These are phyloP conservation scores for Colletotrichum somersetense DNA, from an alignment of 2,329 filamentous ascomycete species.

Conservation along the genomic window DNA sequence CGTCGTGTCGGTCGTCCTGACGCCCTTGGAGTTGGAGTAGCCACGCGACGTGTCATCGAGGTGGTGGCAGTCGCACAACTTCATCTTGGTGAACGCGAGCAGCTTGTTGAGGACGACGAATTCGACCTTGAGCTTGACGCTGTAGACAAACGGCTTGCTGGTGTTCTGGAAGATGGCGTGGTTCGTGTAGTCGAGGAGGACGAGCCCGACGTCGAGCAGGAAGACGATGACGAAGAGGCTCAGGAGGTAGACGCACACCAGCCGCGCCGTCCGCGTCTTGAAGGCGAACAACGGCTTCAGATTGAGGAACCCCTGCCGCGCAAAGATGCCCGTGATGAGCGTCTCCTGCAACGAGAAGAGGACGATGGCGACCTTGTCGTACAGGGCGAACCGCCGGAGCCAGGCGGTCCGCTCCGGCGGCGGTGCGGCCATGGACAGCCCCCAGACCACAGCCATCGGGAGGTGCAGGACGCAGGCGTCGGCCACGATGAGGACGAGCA, in stretches of 20 bases:
- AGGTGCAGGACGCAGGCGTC: slow-evolving; percentile 62
- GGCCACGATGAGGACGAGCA: slow-evolving; percentile 65
- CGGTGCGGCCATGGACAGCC: slow-evolving; percentile 51
- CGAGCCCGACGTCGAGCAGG: slow-evolving; percentile 54
- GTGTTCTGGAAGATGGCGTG: slow-evolving; percentile 47
- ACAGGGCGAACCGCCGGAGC: slow-evolving; percentile 54
- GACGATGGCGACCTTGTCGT: slow-evolving; percentile 69
- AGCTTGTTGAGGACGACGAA: slow-evolving; percentile 60
- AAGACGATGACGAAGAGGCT: slow-evolving; percentile 56
- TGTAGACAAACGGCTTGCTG: slow-evolving; percentile 41
- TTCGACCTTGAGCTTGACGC: slow-evolving; percentile 55
- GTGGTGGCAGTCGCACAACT: slow-evolving; percentile 32
- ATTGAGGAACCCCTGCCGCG: slow-evolving; percentile 59
- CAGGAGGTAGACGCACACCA: slow-evolving; percentile 55
- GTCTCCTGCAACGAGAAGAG: slow-evolving; percentile 68
- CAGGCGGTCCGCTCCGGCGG: slow-evolving; percentile 40
- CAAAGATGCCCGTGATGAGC: slow-evolving; percentile 65
- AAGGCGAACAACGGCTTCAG: slow-evolving; percentile 45
- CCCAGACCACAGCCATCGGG: slow-evolving; percentile 64
- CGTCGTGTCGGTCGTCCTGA: slow-evolving; percentile 17
- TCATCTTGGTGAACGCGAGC: slow-evolving; percentile 35
- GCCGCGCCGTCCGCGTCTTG: slow-evolving; percentile 53
- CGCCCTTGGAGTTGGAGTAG: slow-evolving; percentile 2
- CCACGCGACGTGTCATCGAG: slow-evolving; percentile 1
- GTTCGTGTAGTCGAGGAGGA: slow-evolving; percentile 54